Percentiles rank a stretch among this genome's conserved stretches.
Conservation (phyloP, 1,284 basidiomycete genomes). For the Hymenochaete sp. region DNA sequence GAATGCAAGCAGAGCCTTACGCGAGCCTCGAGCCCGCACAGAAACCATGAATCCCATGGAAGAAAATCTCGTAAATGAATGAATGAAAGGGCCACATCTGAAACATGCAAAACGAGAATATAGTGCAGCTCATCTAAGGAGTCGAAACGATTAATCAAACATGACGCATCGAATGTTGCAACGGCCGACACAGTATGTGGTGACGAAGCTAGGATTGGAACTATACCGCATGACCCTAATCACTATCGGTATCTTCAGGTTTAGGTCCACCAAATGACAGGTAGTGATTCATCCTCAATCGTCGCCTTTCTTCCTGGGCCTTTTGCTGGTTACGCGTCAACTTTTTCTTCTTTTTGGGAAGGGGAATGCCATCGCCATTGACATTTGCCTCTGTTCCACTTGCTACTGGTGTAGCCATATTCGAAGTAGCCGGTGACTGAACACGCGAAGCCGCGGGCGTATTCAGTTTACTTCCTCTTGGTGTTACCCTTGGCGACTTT, state of each 20-base stretch:
- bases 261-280: conserved; percentile 71
- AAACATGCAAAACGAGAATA: no score
- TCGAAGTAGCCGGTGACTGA: conserved; percentile 57
- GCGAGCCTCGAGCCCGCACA: no score
- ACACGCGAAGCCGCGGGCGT: conserved; percentile 58
- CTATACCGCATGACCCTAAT: conserved; percentile 25
- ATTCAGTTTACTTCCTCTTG: conserved; percentile 43
- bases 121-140: no score
- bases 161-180: no score
- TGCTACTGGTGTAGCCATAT: conserved; percentile 56
- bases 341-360: conserved; percentile 83
- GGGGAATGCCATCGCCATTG: conserved; percentile 26
- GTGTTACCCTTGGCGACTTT: conserved; percentile 36
- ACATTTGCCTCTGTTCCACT: conserved; percentile 59
- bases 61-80: no score
- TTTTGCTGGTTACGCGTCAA: conserved; percentile 85
- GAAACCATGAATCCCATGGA: no score
- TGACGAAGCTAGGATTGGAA: no score
- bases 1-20: no score
- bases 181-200: no score
- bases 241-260: conserved; percentile 74
- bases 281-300: conserved; percentile 77
- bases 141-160: no score
- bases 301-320: conserved; percentile 75
- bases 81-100: no score